Evolutionary conservation across 202 grass and related monocot genomes (phyloP).

Genomic region (Panicum virgatum): DNA sequence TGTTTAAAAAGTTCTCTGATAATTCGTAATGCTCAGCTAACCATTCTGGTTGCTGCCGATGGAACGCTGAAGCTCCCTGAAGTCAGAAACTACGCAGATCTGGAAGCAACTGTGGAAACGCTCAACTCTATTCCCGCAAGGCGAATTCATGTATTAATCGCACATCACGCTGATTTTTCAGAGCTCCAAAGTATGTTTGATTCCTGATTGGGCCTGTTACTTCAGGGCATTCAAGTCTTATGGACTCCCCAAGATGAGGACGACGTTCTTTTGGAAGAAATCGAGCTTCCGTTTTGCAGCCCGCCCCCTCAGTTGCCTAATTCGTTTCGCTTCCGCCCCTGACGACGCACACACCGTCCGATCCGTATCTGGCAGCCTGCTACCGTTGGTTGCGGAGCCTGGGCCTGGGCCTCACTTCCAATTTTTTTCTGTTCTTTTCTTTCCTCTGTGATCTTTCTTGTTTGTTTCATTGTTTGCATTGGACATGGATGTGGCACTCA

Average conservation of each 20-base stretch:
- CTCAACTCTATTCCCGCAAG: slow-evolving; percentile 13
- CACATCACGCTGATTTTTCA: background rate
- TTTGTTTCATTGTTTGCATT: too few species aligned
- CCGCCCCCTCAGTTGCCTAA: too few species aligned
- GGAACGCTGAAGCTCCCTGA: slow-evolving; percentile 13
- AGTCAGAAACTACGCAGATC: slow-evolving; percentile 16
- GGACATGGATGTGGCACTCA: too few species aligned
- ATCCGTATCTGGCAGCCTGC: too few species aligned
- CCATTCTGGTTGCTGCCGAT: slow-evolving; percentile 38
- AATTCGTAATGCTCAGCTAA: slow-evolving; percentile 1
- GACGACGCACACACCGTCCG: too few species aligned
- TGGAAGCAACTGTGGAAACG: slow-evolving; percentile 14
- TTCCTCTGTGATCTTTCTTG: too few species aligned
- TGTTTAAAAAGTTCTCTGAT: background rate
- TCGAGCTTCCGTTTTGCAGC: too few species aligned
- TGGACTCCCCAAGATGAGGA: slow-evolving; percentile 41
- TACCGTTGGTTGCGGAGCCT: too few species aligned
- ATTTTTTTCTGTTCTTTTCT: too few species aligned
- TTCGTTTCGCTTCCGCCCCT: too few species aligned
- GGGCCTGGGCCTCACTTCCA: too few species aligned
- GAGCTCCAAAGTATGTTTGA: background rate
- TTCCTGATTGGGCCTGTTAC: background rate
- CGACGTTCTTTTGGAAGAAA: slow-evolving; percentile 18
- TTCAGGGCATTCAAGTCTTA: slow-evolving; percentile 42
- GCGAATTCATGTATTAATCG: slow-evolving; percentile 5